These are phyloP conservation scores for Agaricus subrufescens DNA, from an alignment of 768 basidiomycete genomes.

Conservation along the genomic window DNA sequence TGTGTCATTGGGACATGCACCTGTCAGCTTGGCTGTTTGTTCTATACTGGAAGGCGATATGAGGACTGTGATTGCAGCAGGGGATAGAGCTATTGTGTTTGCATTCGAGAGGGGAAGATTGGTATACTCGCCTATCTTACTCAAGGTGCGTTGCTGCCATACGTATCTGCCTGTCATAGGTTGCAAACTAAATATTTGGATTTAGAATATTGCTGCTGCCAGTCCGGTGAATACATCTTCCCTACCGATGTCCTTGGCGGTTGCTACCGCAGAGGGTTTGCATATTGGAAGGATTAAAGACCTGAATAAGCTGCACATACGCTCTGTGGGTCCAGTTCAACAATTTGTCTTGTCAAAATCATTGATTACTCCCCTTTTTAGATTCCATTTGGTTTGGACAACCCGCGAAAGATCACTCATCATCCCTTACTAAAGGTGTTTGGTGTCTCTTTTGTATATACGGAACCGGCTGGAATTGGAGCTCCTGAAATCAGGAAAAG, in stretches of 20 bases:
- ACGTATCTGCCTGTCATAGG: neutral
- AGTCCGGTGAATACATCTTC: slow-evolving; percentile 41
- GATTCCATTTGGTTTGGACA: slow-evolving; percentile 69
- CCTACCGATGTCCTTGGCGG: slow-evolving; percentile 51
- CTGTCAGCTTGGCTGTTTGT: slow-evolving; percentile 58
- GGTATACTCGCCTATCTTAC: slow-evolving; percentile 62
- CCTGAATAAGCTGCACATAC: slow-evolving; percentile 77
- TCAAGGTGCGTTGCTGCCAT: slow-evolving; percentile 43
- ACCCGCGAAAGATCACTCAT: slow-evolving; percentile 65
- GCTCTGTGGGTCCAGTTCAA: slow-evolving; percentile 45
- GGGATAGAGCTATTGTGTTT: slow-evolving; percentile 64
- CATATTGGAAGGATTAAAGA: slow-evolving; percentile 63
- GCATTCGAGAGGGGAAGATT: slow-evolving; percentile 63
- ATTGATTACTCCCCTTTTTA: slow-evolving; percentile 20
- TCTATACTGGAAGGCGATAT: slow-evolving; percentile 40
- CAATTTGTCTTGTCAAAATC: neutral
- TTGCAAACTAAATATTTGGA: neutral
- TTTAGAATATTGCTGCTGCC: slow-evolving; percentile 49
- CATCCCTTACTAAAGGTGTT: slow-evolving; percentile 50
- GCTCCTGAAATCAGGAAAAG: slow-evolving; percentile 42
- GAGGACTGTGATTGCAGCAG: slow-evolving; percentile 63
- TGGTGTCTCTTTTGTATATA: slow-evolving; percentile 59
- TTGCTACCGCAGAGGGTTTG: slow-evolving; percentile 51
- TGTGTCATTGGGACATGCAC: slow-evolving; percentile 60
- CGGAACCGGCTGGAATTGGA: slow-evolving; percentile 49